phyloP scores from a whole-genome alignment of 352 stramenopile genomes.

The Phytophthora kernoviae region DNA sequence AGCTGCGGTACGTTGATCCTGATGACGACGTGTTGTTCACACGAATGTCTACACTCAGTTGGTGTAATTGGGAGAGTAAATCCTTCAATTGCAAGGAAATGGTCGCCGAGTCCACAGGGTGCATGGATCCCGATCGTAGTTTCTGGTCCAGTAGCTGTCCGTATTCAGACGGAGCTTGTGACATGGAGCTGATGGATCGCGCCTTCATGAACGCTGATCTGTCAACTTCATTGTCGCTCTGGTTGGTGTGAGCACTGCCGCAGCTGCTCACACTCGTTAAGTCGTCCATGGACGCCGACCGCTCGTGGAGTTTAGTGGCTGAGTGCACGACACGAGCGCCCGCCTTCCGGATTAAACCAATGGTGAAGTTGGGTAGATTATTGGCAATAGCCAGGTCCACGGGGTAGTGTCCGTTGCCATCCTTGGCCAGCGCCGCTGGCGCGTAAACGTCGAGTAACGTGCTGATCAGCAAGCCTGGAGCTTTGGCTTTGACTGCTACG shows the following conservation, averaged over 20 bases:
- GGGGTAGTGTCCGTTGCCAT: slow-evolving; percentile 57
- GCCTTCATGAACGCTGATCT: slow-evolving; percentile 51
- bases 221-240: slow-evolving; percentile 31
- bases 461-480: slow-evolving; percentile 64
- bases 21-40: slow-evolving; percentile 52
- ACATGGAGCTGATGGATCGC: slow-evolving; percentile 50
- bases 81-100: slow-evolving; percentile 76
- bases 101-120: slow-evolving; percentile 53
- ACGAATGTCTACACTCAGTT: slow-evolving; percentile 73
- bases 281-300: slow-evolving; percentile 43
- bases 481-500: slow-evolving; percentile 76
- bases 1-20: slow-evolving; percentile 70
- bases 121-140: slow-evolving; percentile 30
- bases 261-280: slow-evolving; percentile 27
- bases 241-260: slow-evolving; percentile 16
- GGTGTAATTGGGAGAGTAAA: slow-evolving; percentile 70
- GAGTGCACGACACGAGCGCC: slow-evolving; percentile 44
- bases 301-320: slow-evolving; percentile 36
- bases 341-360: slow-evolving; percentile 74
- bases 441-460: slow-evolving; percentile 51
- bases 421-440: slow-evolving; percentile 56
- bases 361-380: slow-evolving; percentile 68
- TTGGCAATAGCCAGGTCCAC: slow-evolving; percentile 66
- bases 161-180: slow-evolving; percentile 41
- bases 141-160: slow-evolving; percentile 44